Conservation (phyloP, 306 rosid genomes). For the Cicer yamashitae region DNA sequence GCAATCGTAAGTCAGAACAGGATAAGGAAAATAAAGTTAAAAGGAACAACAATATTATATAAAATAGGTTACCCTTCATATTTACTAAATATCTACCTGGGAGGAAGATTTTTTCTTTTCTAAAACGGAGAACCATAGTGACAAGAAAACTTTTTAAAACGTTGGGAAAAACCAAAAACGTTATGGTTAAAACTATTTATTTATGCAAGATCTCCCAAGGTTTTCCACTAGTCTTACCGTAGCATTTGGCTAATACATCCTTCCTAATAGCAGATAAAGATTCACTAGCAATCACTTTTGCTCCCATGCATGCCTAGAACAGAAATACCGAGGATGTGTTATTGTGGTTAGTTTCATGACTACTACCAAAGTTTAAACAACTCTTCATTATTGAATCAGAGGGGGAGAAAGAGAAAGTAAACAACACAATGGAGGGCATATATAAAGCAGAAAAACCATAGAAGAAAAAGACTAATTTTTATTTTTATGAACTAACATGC, state of each 20-base stretch:
- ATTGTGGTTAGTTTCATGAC: constrained; percentile 41
- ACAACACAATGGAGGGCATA: constrained; percentile 4
- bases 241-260: constrained; percentile 94
- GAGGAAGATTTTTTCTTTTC: constrained; percentile 24
- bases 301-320: constrained; percentile 83
- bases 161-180: not conserved
- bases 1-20: constrained; percentile 29
- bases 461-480: not conserved
- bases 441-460: constrained; percentile 31
- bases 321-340: constrained; percentile 28
- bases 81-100: constrained; percentile 37
- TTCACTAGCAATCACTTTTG: constrained; percentile 92
- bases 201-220: constrained; percentile 21
- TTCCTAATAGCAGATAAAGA: constrained; percentile 89
- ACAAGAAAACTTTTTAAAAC: constrained; percentile 13
- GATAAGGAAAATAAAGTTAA: constrained; percentile 27
- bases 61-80: constrained; percentile 17
- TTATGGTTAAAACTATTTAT: not conserved
- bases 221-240: constrained; percentile 60
- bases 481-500: not conserved
- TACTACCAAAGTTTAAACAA: constrained; percentile 4
- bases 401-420: constrained; percentile 29
- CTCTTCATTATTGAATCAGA: constrained; percentile 16
- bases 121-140: constrained; percentile 24
- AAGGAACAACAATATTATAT: constrained; percentile 6